Base-by-base conservation (phyloP, 768 basidiomycete species). In the Boletales sp. region DNA sequence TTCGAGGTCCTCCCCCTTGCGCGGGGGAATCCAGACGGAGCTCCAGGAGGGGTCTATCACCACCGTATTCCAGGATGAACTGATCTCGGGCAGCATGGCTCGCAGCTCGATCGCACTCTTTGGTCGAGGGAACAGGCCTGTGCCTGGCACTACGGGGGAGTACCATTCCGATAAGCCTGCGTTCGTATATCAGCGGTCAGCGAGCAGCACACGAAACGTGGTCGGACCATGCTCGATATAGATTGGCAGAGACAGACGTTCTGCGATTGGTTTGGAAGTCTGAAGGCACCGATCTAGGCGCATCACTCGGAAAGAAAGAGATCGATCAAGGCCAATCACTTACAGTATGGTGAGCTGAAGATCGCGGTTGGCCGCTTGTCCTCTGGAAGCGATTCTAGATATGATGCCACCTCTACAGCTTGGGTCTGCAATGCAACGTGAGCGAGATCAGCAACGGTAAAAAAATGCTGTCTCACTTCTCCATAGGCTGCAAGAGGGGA, bases 301-400 rank as follows among this genome's bases (percentile, higher is more conserved):
- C 13, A 18, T 48, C 42, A 14, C 29, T 43, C 41, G 18, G 34
- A 30, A 19, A 29, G 30, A 5, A 30, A 41, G 14, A 17, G 31
- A 32, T 44, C 15, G 18, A 47, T 18, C 5, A 39, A 40, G 44
- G n/a, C 29, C 35, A 41, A 10, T 27, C 4, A 60, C 71, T 65
- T 48, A 90, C 90, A 93, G 62, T 87, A 91, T 8, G 90, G 90
- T 10, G 90, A 92, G 11, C 87, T 90, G 65, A 90, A 86, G 49
- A 92, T 87, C 6, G 80, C 84, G 2, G 85, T 90, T 1, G 90
- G 90, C 12, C 78, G 75, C 39, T 84, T 76, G 8, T 82, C 74
- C 47, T 78, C 74, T 14, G 88, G 86, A 14, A 91, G 70, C 8
- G 80, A 77, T 18, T 72, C 53, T 56, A 91, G 82, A 64, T 86